Conservation (phyloP, 1,139 yeast genomes). For the Sugiyamaella sp. region DNA sequence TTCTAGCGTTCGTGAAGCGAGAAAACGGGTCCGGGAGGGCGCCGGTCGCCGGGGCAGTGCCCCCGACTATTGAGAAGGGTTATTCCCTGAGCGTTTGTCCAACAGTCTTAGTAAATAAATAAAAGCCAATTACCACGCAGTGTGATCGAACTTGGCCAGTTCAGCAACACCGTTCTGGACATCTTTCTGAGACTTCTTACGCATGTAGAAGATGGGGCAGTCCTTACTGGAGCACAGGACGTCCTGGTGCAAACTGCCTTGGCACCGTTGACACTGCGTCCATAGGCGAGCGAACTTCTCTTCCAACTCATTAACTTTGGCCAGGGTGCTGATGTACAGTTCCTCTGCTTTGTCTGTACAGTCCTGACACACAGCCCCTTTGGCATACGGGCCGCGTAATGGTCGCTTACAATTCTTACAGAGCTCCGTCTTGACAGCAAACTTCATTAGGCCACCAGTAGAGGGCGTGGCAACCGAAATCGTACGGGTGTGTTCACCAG, state of each 20-base stretch:
- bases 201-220: conserved; percentile 97
- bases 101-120: neutral
- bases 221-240: conserved; percentile 94
- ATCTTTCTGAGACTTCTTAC: conserved; percentile 93
- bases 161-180: conserved; percentile 69
- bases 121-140: conserved; percentile 33
- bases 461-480: conserved; percentile 68
- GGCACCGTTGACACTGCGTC: conserved; percentile 99
- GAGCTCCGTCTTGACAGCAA: conserved; percentile 84
- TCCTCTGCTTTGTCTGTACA: conserved; percentile 77
- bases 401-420: conserved; percentile 91
- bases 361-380: conserved; percentile 81
- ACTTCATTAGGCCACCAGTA: conserved; percentile 82
- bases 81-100: too few species aligned
- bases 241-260: conserved; percentile 93
- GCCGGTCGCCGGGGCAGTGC: neutral
- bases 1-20: neutral
- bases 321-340: conserved; percentile 75
- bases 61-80: too few species aligned
- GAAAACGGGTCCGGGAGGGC: neutral
- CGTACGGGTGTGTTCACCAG: conserved; percentile 81
- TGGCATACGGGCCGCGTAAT: conserved; percentile 59
- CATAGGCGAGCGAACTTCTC: conserved; percentile 84
- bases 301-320: conserved; percentile 79
- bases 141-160: conserved; percentile 65